These are phyloP conservation scores for Paramecium primaurelia DNA, from an alignment of 73 alveolate species.

Conservation along the genomic window DNA sequence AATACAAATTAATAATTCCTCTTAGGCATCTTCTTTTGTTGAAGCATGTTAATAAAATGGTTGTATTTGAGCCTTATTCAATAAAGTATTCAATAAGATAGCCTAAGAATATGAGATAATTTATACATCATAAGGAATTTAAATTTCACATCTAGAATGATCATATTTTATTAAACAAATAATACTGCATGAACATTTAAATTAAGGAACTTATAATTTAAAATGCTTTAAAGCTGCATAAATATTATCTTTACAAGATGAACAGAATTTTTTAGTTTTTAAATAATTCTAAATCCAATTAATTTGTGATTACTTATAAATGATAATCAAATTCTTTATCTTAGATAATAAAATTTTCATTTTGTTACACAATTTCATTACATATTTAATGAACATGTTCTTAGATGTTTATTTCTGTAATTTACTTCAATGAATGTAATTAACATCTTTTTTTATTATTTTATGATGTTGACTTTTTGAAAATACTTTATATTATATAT, in stretches of 20 bases:
- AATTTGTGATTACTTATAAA: neutral
- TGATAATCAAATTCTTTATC: neutral
- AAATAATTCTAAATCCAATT: neutral
- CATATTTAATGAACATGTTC: neutral
- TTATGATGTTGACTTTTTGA: neutral
- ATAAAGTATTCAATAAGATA: neutral
- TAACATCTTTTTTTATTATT: neutral
- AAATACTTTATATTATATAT: neutral
- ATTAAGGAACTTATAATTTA: neutral
- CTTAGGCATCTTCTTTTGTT: slow-evolving; percentile 43
- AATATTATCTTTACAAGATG: neutral
- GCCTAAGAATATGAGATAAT: neutral
- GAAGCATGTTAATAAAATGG: slow-evolving; percentile 41
- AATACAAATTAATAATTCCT: neutral
- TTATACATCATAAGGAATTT: neutral
- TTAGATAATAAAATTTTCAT: neutral
- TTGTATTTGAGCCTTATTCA: neutral
- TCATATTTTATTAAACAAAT: neutral
- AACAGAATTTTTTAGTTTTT: slow-evolving; percentile 2
- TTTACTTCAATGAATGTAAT: neutral
- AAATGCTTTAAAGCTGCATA: neutral
- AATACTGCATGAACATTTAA: neutral
- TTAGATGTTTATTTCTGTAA: neutral
- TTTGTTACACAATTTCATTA: neutral
- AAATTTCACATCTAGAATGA: neutral